Evolutionary conservation across 1,139 yeast species (phyloP).

Genomic region (Yamadazyma aaseri): DNA sequence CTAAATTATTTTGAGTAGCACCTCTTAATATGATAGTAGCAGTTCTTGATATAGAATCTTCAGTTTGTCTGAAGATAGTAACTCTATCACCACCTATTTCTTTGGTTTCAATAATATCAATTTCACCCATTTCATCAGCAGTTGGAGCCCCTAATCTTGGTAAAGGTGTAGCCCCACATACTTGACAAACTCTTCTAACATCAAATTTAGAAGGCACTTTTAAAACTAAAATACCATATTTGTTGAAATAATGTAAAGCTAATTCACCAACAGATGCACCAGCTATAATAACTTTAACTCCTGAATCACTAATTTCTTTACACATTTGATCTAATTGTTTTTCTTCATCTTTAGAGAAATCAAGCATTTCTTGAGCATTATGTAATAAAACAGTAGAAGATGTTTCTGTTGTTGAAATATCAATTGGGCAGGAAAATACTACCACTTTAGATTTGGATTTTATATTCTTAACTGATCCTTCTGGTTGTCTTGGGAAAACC

Average conservation of each 20-base stretch:
- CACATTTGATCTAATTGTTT: conserved; percentile 86
- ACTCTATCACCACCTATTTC: conserved; percentile 99
- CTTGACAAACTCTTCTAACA: conserved; percentile 88
- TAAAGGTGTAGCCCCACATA: conserved; percentile 95
- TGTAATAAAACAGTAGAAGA: conserved; percentile 95
- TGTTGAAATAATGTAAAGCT: conserved; percentile 88
- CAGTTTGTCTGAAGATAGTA: conserved; percentile 85
- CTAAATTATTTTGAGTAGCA: conserved; percentile 93
- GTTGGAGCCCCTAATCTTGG: conserved; percentile 95
- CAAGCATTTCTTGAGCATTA: conserved; percentile 95
- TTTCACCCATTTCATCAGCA: conserved; percentile 88
- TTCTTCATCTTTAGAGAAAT: conserved; percentile 95
- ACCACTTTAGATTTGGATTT: conserved; percentile 74
- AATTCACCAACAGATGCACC: conserved; percentile 93
- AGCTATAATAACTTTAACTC: conserved; percentile 85
- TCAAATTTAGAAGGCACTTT: conserved; percentile 94
- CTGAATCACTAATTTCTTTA: conserved; percentile 79
- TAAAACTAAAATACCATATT: conserved; percentile 79
- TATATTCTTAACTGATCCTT: conserved; percentile 75
- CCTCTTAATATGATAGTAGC: conserved; percentile 94
- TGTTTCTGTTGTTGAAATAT: conserved; percentile 92
- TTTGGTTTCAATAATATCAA: conserved; percentile 84
- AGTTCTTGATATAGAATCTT: conserved; percentile 62
- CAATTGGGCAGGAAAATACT: conserved; percentile 90
- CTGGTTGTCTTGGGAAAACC: conserved; percentile 98